Conservation (phyloP, 2,329 filamentous ascomycete genomes). For the Coleophoma crateriformis region DNA sequence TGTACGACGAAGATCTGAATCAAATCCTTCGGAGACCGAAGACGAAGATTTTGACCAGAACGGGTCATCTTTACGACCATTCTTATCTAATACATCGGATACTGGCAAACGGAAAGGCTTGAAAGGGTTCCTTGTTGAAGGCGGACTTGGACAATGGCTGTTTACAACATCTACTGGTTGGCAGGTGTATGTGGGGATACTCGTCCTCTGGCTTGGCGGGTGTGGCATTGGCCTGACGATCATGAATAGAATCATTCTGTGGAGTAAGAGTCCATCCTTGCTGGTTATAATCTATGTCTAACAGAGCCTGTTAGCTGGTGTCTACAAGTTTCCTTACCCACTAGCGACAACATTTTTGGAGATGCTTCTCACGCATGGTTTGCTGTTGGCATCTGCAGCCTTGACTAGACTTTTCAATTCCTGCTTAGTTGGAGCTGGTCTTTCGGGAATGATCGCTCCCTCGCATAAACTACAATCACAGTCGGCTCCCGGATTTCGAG, state of each 20-base stretch:
- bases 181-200: slow-evolving; percentile 39
- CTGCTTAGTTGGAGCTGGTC: slow-evolving; percentile 29
- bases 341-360: slow-evolving; percentile 44
- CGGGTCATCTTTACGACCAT: slow-evolving; percentile 28
- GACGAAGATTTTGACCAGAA: slow-evolving; percentile 35
- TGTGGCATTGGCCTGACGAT: slow-evolving; percentile 39
- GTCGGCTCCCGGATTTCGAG: slow-evolving; percentile 20
- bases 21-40: slow-evolving; percentile 36
- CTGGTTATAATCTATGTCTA: too few species aligned
- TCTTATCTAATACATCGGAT: slow-evolving; percentile 16
- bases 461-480: slow-evolving; percentile 33
- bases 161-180: slow-evolving; percentile 40
- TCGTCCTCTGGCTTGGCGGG: slow-evolving; percentile 41
- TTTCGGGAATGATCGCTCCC: slow-evolving; percentile 35
- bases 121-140: slow-evolving; percentile 29
- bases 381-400: slow-evolving; percentile 39
- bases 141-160: slow-evolving; percentile 41
- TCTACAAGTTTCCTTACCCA: slow-evolving; percentile 46
- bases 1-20: slow-evolving; percentile 34
- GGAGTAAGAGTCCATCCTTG: slow-evolving; percentile 29
- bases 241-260: slow-evolving; percentile 45
- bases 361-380: slow-evolving; percentile 41
- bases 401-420: slow-evolving; percentile 38
- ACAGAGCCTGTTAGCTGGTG: slow-evolving; percentile 28
- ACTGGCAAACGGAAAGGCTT: slow-evolving; percentile 21